These are phyloP conservation scores for Pythium periplocum DNA, from an alignment of 352 stramenopile species.

Conservation along the genomic window DNA sequence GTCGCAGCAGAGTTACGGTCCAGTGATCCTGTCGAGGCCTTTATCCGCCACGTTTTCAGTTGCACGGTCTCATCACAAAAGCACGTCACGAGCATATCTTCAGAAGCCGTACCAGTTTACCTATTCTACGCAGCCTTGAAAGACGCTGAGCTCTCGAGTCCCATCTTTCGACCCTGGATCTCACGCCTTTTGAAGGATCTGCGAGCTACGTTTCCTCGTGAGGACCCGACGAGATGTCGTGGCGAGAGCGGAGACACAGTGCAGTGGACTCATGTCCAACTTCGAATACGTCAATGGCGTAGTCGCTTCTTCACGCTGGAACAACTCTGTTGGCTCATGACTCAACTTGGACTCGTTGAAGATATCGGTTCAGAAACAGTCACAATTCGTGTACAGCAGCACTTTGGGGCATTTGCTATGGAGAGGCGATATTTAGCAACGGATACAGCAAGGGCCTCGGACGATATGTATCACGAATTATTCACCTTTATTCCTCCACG, in stretches of 20 bases:
- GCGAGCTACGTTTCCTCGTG: neutral
- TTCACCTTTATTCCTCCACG: neutral
- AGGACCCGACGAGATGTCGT: too few relatives aligned
- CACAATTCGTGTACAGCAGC: conserved; percentile 4
- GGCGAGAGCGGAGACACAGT: neutral
- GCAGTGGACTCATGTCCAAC: neutral
- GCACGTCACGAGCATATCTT: too few relatives aligned
- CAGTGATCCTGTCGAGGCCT: too few relatives aligned
- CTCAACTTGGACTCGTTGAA: neutral
- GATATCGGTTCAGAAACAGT: neutral
- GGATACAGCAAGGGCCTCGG: too few relatives aligned
- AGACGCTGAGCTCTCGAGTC: too few relatives aligned
- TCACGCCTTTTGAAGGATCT: neutral
- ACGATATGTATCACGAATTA: neutral
- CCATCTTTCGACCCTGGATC: too few relatives aligned
- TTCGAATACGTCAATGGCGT: conserved; percentile 10
- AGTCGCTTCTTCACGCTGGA: conserved; percentile 8
- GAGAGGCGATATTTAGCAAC: neutral
- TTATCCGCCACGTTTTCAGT: too few relatives aligned
- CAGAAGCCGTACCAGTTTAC: too few relatives aligned
- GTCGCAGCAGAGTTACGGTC: too few relatives aligned
- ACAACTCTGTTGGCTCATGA: conserved; percentile 1
- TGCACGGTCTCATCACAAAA: too few relatives aligned
- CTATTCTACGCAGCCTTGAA: too few relatives aligned
- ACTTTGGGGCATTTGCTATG: conserved; percentile 15